Base-by-base conservation (phyloP, 257 asterid species). In the Pogostemon cablin region DNA sequence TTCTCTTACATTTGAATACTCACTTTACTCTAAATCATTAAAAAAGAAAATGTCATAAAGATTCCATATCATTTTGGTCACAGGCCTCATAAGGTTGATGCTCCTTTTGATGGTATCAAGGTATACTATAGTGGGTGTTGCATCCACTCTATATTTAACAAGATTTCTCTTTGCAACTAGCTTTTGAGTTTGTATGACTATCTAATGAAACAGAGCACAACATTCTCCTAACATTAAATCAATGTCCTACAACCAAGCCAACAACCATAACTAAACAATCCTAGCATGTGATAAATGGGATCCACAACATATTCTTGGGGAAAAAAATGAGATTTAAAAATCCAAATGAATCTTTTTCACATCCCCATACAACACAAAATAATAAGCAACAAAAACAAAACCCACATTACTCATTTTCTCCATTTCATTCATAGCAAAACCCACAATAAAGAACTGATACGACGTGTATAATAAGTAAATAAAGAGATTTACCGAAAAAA, bases 261-360 rank as follows among this genome's bases (percentile, higher is more conserved):
- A 69, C 46, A 3, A 42, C 37, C 46, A 56, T 7, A 44, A 52
- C 60, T 25, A 40, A 69, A 41, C 65, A 59, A 37, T 59, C 34
- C 57, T 12, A 15, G 57, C 9, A 3, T 3, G 17, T 40, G 4
- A 6, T 25, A 25, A 25, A 25, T 25, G 32, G 67, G 6, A 43
- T 69, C 46, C 46, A 42, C 35, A 42, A 43, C 25, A 69, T 9
- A 4, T 25, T 6, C 3, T 41, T 2, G n/a, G 7, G 32, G 32
- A 25, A 25, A 25, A 65, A 59, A 72, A 3, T 5, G 10, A 55
- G 43, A 37, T 35, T 66, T 38, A 42, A 64, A 42, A 54, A 53
- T 12, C 34, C 11, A 54, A 42, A 32, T 17, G 20, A 54, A 4
- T 50, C 49, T 50, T 4, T 10, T 6, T 6, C 58, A 3, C 69